A percentile compares a stretch with the other conserved stretches of the same genome.
Evolutionary conservation across 1,284 basidiomycete genomes (phyloP).

Genomic region (Sanghuangporus weigelae): DNA sequence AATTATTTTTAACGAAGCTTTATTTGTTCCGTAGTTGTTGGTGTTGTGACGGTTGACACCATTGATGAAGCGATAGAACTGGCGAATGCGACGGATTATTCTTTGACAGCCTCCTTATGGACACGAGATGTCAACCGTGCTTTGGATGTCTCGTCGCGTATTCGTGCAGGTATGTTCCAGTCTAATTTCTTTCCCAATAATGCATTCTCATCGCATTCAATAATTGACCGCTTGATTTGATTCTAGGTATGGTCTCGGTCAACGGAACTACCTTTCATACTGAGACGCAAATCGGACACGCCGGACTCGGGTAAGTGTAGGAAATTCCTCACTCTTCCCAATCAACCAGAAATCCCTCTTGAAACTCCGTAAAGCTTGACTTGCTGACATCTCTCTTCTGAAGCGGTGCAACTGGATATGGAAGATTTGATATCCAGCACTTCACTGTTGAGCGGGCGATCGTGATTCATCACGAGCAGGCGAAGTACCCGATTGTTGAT

Average conservation of each 20-base stretch:
- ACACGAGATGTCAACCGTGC: slow-evolving; percentile 44
- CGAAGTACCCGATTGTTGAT: slow-evolving; percentile 19
- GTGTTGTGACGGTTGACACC: slow-evolving; percentile 42
- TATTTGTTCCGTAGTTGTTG: slow-evolving; percentile 21
- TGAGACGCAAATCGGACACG: slow-evolving; percentile 23
- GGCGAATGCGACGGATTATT: slow-evolving; percentile 52
- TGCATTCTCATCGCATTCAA: neutral
- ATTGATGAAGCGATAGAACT: slow-evolving; percentile 49
- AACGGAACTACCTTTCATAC: slow-evolving; percentile 29
- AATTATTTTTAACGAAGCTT: neutral
- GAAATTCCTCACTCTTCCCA: no score
- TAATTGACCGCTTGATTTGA: neutral
- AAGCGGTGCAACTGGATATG: slow-evolving; percentile 48
- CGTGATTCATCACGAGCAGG: slow-evolving; percentile 35
- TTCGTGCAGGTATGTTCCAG: slow-evolving; percentile 38
- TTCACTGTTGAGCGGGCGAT: slow-evolving; percentile 43
- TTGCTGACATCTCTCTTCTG: no score
- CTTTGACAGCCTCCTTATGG: slow-evolving; percentile 50
- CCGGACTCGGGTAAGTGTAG: slow-evolving; percentile 28
- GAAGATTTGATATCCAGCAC: slow-evolving; percentile 47
- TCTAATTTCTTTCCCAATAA: neutral
- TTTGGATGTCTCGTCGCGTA: slow-evolving; percentile 41
- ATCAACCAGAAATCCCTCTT: no score
- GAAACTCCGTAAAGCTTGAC: no score
- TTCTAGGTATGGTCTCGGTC: slow-evolving; percentile 26